Conservation (phyloP, 495 filamentous ascomycete species). For the Penicillium desertorum region DNA sequence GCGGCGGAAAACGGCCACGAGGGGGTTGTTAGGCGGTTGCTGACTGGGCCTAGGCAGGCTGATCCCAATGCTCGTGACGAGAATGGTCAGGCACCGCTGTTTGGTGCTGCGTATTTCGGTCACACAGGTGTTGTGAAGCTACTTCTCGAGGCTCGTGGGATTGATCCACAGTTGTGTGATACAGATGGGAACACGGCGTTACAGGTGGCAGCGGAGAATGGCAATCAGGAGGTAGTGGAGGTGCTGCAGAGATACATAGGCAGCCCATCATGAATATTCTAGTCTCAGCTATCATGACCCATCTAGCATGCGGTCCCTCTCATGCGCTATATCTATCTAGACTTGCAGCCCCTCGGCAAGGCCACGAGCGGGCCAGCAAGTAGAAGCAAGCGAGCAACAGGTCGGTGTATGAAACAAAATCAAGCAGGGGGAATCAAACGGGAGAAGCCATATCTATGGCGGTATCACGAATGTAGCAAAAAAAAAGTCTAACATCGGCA, state of each 20-base stretch:
- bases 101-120: constrained; percentile 21
- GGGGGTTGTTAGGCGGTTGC: constrained; percentile 11
- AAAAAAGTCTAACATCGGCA: neutral
- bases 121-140: constrained; percentile 18
- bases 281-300: neutral
- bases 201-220: constrained; percentile 9
- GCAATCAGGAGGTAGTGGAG: constrained; percentile 1
- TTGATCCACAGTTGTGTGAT: constrained; percentile 7
- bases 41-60: constrained; percentile 15
- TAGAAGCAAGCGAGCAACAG: neutral
- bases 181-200: constrained; percentile 11
- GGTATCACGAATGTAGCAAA: constrained; percentile 2
- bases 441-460: constrained; percentile 3
- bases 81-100: constrained; percentile 24
- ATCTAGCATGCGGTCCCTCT: neutral
- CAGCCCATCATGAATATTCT: neutral
- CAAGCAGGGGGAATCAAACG: constrained; percentile 1
- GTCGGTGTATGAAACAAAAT: constrained; percentile 4
- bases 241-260: neutral
- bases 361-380: neutral
- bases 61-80: constrained; percentile 22
- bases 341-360: neutral
- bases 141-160: constrained; percentile 18
- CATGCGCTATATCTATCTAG: constrained; percentile 6
- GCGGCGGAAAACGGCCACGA: constrained; percentile 14